Evolutionary conservation across 805 yeast species (phyloP), one percentile per base, ranked within the genome.

Genomic region (Kazachstania kunashirensis): DNA sequence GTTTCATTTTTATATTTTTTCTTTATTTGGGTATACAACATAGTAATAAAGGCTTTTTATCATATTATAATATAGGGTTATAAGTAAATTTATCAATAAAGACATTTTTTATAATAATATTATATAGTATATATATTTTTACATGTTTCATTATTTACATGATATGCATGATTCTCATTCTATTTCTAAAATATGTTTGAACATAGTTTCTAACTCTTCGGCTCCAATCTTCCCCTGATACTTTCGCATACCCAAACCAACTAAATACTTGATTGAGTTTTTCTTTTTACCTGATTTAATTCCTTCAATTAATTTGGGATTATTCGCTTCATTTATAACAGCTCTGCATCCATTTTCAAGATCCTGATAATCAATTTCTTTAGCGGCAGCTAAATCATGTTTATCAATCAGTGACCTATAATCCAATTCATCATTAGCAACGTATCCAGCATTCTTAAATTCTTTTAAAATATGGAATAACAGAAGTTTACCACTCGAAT

Each of bases 241-340:
- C 38, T 68, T 63, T 49, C 76, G 75, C 95, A 92, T 84, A 14
- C 85, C 94, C 52, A 73, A 74, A 1, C 96, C 97, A 3, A 92
- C 70, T 38, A 92, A 63, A 49, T 66, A 84, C 49, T 85, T 83
- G n/a, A 89, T 49, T 10, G 86, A 74, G 24, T 71, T 73, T 29
- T 62, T 59, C 44, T 73, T 75, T 37, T 77, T 77, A 2, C 86
- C 88, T 0, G 61, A 48, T 16, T 54, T 53, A 19, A 85, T 68
- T 34, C 72, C 73, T 14, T 64, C 59, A 3, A 82, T 83, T 13
- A 79, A 71, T 13, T 71, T 73, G 0, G 65, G 66, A 46, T 80
- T 47, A 24, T 46, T 39, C 3, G 52, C 61, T 6, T 61, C 59
- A 0, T 44, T 47, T 0, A 79, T 54, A 2, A 78, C 67, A 9